Conservation (phyloP, 2,329 filamentous ascomycete species). For the Microdochium bolleyi region DNA sequence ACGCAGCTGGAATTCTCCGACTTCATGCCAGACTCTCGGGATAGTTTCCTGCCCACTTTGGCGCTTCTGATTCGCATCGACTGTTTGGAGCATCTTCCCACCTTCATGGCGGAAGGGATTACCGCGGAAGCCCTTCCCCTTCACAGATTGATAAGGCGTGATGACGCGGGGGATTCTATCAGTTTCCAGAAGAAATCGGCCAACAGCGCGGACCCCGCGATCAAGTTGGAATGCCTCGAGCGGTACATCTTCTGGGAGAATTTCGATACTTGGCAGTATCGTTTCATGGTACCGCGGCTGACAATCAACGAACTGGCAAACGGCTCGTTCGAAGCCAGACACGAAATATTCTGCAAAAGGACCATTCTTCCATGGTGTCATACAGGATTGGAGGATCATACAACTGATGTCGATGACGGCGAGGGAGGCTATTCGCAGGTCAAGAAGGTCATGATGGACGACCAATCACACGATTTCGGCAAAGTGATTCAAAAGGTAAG, state of each 20-base stretch:
- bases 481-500: constrained; percentile 1
- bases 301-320: neutral
- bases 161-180: neutral
- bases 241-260: neutral
- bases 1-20: neutral
- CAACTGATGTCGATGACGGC: no score
- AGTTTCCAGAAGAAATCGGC: neutral
- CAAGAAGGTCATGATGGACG: constrained; percentile 4
- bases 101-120: neutral
- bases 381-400: constrained; percentile 4
- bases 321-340: neutral
- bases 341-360: neutral
- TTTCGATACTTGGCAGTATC: neutral
- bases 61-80: neutral
- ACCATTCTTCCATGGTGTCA: neutral
- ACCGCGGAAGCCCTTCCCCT: neutral
- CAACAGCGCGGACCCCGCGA: neutral
- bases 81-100: neutral
- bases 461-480: constrained; percentile 2
- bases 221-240: neutral
- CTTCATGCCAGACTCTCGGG: neutral
- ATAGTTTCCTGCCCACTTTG: neutral
- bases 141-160: neutral
- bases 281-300: neutral
- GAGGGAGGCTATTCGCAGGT: constrained; percentile 4